Percentiles rank a stretch among this genome's conserved stretches.
Conservation (phyloP, 2,329 filamentous ascomycete genomes). For the Aureobasidium zeae region DNA sequence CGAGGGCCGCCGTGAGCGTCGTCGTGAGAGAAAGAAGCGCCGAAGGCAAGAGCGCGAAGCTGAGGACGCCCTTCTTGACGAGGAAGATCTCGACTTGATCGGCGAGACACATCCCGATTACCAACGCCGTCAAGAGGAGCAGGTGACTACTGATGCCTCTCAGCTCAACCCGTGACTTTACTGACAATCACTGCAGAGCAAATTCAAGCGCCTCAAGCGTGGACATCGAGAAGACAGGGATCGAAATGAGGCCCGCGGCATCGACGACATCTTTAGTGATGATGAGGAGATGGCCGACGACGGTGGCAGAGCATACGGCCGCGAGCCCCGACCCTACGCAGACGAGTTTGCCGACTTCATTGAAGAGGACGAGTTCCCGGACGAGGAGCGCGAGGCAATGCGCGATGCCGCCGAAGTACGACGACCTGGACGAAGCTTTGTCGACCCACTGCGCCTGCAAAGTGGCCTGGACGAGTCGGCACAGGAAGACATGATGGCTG, state of each 20-base stretch:
- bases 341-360: constrained; percentile 92
- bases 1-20: constrained; percentile 52
- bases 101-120: constrained; percentile 68
- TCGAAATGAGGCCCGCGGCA: constrained; percentile 55
- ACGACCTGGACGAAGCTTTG: constrained; percentile 61
- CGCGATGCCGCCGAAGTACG: constrained; percentile 84
- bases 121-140: constrained; percentile 55
- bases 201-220: constrained; percentile 94
- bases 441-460: constrained; percentile 55
- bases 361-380: constrained; percentile 85
- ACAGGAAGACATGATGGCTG: constrained; percentile 89
- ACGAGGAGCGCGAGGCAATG: constrained; percentile 67
- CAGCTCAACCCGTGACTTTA: background rate
- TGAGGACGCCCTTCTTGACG: constrained; percentile 77
- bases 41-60: constrained; percentile 67
- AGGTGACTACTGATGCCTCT: constrained; percentile 50
- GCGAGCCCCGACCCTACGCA: constrained; percentile 43
- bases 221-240: constrained; percentile 67
- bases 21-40: constrained; percentile 65
- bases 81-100: constrained; percentile 93
- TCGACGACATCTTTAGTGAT: constrained; percentile 91
- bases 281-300: constrained; percentile 64
- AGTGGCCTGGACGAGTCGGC: constrained; percentile 79
- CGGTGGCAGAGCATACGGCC: constrained; percentile 22
- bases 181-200: constrained; percentile 48